Percentiles rank a stretch among this genome's conserved stretches.
Evolutionary conservation across 2,329 filamentous ascomycete genomes (phyloP).

Genomic region (Ascochyta rabiei): DNA sequence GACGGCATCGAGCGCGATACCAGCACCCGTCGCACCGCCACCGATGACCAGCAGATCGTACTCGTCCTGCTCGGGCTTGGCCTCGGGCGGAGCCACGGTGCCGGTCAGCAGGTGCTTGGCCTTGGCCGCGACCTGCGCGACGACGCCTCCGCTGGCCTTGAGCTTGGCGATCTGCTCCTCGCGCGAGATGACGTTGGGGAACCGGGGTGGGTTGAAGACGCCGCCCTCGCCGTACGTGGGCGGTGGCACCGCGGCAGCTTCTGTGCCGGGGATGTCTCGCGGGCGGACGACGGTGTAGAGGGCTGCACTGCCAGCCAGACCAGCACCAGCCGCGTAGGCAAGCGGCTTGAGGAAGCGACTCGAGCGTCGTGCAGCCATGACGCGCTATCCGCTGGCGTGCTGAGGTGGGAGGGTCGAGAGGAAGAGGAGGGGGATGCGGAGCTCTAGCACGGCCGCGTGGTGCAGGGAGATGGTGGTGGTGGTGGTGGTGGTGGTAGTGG

Average conservation of each 20-base stretch:
- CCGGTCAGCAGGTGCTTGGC: constrained; percentile 51
- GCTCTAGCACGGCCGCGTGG: neutral
- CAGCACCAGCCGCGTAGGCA: constrained; percentile 64
- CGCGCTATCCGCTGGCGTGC: constrained; percentile 19
- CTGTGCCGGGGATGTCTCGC: constrained; percentile 72
- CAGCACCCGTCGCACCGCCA: constrained; percentile 78
- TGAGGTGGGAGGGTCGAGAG: constrained; percentile 7
- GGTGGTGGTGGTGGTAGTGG: neutral
- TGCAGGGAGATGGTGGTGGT: too few species aligned
- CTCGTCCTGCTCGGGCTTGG: constrained; percentile 54
- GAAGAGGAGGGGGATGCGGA: neutral
- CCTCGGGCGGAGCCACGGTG: constrained; percentile 27
- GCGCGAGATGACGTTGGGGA: constrained; percentile 67
- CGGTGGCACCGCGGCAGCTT: constrained; percentile 71
- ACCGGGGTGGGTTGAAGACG: constrained; percentile 68
- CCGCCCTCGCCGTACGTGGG: constrained; percentile 73
- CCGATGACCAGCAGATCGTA: constrained; percentile 83
- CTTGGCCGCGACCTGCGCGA: constrained; percentile 40
- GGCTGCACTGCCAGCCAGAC: constrained; percentile 59
- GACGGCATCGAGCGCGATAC: constrained; percentile 80
- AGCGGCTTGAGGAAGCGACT: constrained; percentile 61
- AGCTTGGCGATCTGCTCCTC: constrained; percentile 69
- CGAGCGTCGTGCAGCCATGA: constrained; percentile 45
- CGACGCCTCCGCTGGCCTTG: constrained; percentile 57
- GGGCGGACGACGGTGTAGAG: constrained; percentile 72